Percentiles rank a stretch among this genome's conserved stretches.
Evolutionary conservation across 495 filamentous ascomycete genomes (phyloP).

Genomic region (Penicillium simplicissimum): DNA sequence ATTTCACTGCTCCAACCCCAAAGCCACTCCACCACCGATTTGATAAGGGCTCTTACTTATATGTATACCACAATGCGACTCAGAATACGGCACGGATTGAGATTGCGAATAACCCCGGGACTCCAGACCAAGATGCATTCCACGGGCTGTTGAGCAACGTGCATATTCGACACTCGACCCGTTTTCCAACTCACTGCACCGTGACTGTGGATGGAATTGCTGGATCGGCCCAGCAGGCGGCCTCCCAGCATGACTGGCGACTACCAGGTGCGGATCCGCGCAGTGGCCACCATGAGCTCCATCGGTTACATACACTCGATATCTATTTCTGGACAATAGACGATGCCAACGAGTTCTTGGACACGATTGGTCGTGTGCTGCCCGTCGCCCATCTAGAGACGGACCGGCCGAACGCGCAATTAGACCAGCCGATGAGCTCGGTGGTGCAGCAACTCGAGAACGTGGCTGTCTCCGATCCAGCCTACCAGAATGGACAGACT

Average conservation of each 20-base stretch:
- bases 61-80: constrained; percentile 74
- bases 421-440: constrained; percentile 62
- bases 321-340: constrained; percentile 85
- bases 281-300: constrained; percentile 69
- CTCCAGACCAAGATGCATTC: constrained; percentile 86
- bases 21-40: constrained; percentile 82
- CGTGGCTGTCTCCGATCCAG: constrained; percentile 68
- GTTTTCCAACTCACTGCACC: constrained; percentile 75
- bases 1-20: constrained; percentile 68
- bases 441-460: constrained; percentile 85
- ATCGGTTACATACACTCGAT: constrained; percentile 79
- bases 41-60: constrained; percentile 85
- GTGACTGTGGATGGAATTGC: constrained; percentile 66
- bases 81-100: constrained; percentile 72
- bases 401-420: constrained; percentile 41
- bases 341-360: constrained; percentile 73
- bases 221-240: constrained; percentile 20
- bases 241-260: constrained; percentile 68
- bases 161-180: constrained; percentile 70
- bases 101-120: constrained; percentile 84
- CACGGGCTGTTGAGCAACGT: constrained; percentile 68
- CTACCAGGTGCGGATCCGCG: constrained; percentile 69
- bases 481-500: constrained; percentile 57
- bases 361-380: constrained; percentile 60
- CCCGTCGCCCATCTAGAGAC: constrained; percentile 57